These are phyloP conservation scores for Sphaerostilbella broomeana DNA, from an alignment of 2,329 filamentous ascomycete genomes.

Conservation along the genomic window DNA sequence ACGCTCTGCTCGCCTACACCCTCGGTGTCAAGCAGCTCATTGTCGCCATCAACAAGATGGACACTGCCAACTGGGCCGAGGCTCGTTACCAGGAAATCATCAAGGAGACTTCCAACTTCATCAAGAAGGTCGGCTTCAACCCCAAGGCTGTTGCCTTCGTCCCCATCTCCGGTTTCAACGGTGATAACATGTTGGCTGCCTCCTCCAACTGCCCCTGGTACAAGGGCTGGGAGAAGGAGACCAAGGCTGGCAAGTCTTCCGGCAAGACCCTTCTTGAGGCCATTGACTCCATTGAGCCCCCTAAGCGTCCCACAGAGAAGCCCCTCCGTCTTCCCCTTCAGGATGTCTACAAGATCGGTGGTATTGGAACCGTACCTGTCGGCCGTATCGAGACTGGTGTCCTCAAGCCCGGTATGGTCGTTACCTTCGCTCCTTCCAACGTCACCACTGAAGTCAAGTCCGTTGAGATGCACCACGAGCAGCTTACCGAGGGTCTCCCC, in stretches of 20 bases:
- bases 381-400: slow-evolving; percentile 99
- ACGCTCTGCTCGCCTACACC: slow-evolving; percentile 99
- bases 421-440: slow-evolving; percentile 96
- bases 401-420: slow-evolving; percentile 88
- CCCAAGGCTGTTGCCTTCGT: slow-evolving; percentile 98
- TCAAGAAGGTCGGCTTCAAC: slow-evolving; percentile 99
- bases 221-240: slow-evolving; percentile 99
- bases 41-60: slow-evolving; percentile 99
- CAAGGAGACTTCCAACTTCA: slow-evolving; percentile 99
- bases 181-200: slow-evolving; percentile 95
- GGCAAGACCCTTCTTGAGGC: slow-evolving; percentile 99
- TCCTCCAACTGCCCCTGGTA: slow-evolving; percentile 98
- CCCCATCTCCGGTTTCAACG: slow-evolving; percentile 99
- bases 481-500: slow-evolving; percentile 88
- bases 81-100: slow-evolving; percentile 96
- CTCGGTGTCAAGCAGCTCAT: slow-evolving; percentile 99
- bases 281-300: slow-evolving; percentile 92
- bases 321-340: slow-evolving; percentile 99
- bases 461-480: slow-evolving; percentile 99
- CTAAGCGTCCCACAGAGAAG: slow-evolving; percentile 94
- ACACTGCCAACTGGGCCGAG: slow-evolving; percentile 98
- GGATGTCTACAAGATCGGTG: slow-evolving; percentile 99
- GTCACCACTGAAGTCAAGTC: slow-evolving; percentile 99
- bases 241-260: slow-evolving; percentile 73
- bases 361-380: slow-evolving; percentile 99